Conservation (phyloP, 257 asterid species). For the Plantago elongata region DNA sequence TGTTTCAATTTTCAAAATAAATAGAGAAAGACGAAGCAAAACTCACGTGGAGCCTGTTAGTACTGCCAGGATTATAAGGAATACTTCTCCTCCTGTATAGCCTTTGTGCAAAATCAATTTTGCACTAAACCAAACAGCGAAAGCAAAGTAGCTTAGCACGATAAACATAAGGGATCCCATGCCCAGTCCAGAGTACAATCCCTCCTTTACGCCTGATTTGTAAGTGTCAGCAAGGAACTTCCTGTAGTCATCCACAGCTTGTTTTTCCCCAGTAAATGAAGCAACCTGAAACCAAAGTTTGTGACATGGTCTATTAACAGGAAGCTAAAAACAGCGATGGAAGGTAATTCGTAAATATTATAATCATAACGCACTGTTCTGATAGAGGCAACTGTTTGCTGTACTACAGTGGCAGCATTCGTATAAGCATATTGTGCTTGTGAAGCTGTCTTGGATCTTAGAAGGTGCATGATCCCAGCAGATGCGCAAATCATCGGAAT, state of each 20-base stretch:
- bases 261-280: slow-evolving; percentile 45
- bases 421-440: slow-evolving; percentile 27
- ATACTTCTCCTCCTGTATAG: slow-evolving; percentile 41
- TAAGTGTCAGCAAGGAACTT: slow-evolving; percentile 29
- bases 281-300: slow-evolving; percentile 30
- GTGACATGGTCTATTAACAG: not conserved
- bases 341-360: not conserved
- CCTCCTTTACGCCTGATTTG: slow-evolving; percentile 24
- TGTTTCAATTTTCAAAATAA: not conserved
- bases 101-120: slow-evolving; percentile 35
- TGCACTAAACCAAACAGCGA: slow-evolving; percentile 46
- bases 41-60: slow-evolving; percentile 37
- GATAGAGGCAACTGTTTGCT: slow-evolving; percentile 38
- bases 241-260: slow-evolving; percentile 30
- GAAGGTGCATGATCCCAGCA: slow-evolving; percentile 15
- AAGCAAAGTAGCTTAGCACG: slow-evolving; percentile 21
- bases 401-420: slow-evolving; percentile 35
- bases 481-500: slow-evolving; percentile 22
- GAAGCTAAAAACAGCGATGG: not conserved
- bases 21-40: not conserved
- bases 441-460: slow-evolving; percentile 20
- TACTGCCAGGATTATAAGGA: slow-evolving; percentile 28
- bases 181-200: slow-evolving; percentile 32
- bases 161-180: slow-evolving; percentile 21
- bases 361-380: slow-evolving; percentile 30